Base-by-base conservation (phyloP, 257 asterid species). In the Nicotiana noctiflora region DNA sequence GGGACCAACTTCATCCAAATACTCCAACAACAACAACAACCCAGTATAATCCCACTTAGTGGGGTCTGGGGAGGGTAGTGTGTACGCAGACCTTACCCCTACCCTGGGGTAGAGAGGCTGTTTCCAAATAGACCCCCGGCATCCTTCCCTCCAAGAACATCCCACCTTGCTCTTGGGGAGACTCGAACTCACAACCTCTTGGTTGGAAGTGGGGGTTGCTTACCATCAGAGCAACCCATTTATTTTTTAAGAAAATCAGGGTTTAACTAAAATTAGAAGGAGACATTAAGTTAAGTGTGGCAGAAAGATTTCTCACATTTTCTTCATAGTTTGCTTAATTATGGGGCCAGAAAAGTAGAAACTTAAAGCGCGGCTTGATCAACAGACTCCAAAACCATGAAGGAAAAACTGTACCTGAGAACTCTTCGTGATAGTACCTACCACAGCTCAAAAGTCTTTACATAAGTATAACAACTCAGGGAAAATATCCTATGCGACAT, bases 301-400 rank as follows among this genome's bases (percentile, higher is more conserved):
- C 55, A 37, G 18, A 67, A 67, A 9, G 55, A 67, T 37, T 44
- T 44, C 34, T 70, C 21, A 6, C 60, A 7, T 15, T 72, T 44
- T 46, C 60, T 72, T 46, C 60, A 72, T 46, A 46, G 60, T 72
- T 46, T 13, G 78, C 21, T 44, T 44, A 44, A 13, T 6, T 70
- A 44, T 14, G 19, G 40, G 37, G 40, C 4, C 53, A 64, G 23
- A 34, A 83, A 79, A 46, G 55, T 52, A 79, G 46, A 72, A 79
- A 51, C 70, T 62, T 79, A 8, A 72, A 2, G n/a, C n/a, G 14
- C 46, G 44, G 21, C 56, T 57, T 57, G 55, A 66, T 51, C 82
- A 55, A 77, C 80, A 32, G 21, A 62, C 70, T 51, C 80, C 21
- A 32, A 64, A 19, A 84, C 76, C 76, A 77, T 68, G 76, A 79